Evolutionary conservation across 352 stramenopile species (phyloP).

Genomic region (Phytopythium sindhum): DNA sequence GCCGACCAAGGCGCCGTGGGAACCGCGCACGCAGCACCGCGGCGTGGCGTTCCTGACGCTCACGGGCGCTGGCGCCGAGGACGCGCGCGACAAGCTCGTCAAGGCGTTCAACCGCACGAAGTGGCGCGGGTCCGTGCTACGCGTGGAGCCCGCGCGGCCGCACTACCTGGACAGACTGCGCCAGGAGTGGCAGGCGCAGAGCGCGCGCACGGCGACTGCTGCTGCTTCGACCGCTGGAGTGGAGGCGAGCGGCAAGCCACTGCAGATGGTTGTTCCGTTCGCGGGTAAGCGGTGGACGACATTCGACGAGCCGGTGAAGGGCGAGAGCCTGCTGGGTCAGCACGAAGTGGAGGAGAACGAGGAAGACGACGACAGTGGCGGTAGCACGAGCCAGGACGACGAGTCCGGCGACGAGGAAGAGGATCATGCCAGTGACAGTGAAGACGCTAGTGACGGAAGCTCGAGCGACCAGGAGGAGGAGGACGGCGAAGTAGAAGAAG

Average conservation of each 20-base stretch:
- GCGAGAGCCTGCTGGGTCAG: conserved; percentile 1
- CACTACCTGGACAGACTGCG: conserved; percentile 44
- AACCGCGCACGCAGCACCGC: conserved; percentile 14
- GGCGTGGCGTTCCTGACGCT: conserved; percentile 70
- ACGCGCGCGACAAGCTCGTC: conserved; percentile 36
- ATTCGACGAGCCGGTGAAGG: conserved; percentile 3
- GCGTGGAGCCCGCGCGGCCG: conserved; percentile 50
- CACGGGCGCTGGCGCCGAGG: conserved; percentile 19
- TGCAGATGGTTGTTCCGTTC: background rate
- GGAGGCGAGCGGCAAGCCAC: background rate
- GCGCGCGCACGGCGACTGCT: background rate
- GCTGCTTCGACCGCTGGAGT: background rate
- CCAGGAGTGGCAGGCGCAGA: conserved; percentile 27
- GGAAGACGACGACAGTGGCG: conserved; percentile 7
- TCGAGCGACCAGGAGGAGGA: conserved; percentile 6
- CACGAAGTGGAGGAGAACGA: conserved; percentile 7
- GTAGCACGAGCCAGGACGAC: conserved; percentile 13
- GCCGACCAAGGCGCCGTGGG: conserved; percentile 18
- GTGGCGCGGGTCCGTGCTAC: conserved; percentile 57
- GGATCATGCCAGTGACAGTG: background rate
- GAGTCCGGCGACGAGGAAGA: conserved; percentile 2
- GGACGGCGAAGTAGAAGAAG: conserved; percentile 5
- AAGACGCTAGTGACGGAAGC: background rate
- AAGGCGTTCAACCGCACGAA: conserved; percentile 76
- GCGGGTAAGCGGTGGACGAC: conserved; percentile 6